Evolutionary conservation across 176 grass and related monocot genomes (phyloP), one percentile per base, ranked within the genome.

Genomic region (Oryza nivara): DNA sequence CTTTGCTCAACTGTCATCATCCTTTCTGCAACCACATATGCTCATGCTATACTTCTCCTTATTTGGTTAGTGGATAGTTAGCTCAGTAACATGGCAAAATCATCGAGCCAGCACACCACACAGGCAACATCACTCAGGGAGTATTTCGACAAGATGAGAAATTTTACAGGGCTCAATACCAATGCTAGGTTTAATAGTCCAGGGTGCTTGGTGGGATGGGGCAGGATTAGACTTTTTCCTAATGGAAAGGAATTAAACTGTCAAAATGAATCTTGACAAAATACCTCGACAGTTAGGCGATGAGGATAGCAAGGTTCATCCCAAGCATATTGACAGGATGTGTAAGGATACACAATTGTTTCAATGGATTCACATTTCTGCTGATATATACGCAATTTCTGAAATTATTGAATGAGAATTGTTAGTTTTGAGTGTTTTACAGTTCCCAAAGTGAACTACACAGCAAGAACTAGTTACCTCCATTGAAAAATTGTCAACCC

Each of bases 241-340:
- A 52, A 52, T 15, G 15, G 49, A 52, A 17, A 52, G 52, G 17
- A 58, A 58, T 61, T 61, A 61, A 54, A 22, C 20, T 61, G 20
- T 22, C 1, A 46, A 68, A 64, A 79, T 80, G 19, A 25, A 52
- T 63, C 20, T 74, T 60, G 36, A 44, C 51, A 52, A 75, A 67
- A 28, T 91, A 97, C 95, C 95, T 98, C 95, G 79, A 98, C 80
- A 85, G 88, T 87, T 68, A 98, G 95, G 73, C 92, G 92, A 80
- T 95, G 95, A 88, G 93, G 87, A 83, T 92, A 98, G 81, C 88
- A 98, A 77, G 95, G 95, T 86, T 98, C 95, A 88, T 98, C 95
- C 95, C 92, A 98, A 88, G 95, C 91, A 82, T 98, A 98, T 89
- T 93, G 91, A 76, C 87, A 98, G 38, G 91, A 93, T 30, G 89